Conservation (phyloP, 768 basidiomycete genomes). For the Panaeolus papilionaceus region DNA sequence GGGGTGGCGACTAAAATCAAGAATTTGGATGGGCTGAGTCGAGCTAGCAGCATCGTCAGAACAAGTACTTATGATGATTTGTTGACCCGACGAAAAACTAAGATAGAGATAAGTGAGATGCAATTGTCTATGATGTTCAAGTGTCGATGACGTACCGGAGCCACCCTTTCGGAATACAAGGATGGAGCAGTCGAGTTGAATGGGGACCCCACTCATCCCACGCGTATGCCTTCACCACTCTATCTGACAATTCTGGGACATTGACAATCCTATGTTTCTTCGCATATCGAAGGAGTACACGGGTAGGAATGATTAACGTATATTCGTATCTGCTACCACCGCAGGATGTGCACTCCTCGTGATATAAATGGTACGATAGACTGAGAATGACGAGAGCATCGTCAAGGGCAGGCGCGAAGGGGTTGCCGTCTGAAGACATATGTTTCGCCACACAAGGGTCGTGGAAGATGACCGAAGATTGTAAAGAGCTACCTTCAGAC, state of each 20-base stretch:
- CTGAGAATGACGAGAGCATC: background rate
- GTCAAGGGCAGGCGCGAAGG: background rate
- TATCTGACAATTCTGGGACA: background rate
- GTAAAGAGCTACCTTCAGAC: background rate
- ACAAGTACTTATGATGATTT: background rate
- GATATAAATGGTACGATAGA: background rate
- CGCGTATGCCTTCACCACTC: background rate
- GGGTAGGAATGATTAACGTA: background rate
- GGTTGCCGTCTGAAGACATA: background rate
- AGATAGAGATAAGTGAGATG: background rate
- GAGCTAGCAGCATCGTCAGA: background rate
- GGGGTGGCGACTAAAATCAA: background rate
- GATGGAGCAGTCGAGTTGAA: background rate
- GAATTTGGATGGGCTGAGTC: background rate
- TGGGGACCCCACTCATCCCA: slow-evolving; percentile 1
- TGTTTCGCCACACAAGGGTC: background rate
- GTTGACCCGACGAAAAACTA: background rate
- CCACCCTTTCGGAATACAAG: slow-evolving; percentile 1
- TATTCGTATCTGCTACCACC: background rate
- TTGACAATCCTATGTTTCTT: background rate
- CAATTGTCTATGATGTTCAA: background rate
- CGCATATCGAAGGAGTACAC: background rate
- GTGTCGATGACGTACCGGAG: background rate
- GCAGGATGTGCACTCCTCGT: background rate
- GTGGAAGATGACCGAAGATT: background rate